These are phyloP conservation scores for Jamesozyma spencerorum DNA, from an alignment of 805 yeast genomes.

Conservation along the genomic window DNA sequence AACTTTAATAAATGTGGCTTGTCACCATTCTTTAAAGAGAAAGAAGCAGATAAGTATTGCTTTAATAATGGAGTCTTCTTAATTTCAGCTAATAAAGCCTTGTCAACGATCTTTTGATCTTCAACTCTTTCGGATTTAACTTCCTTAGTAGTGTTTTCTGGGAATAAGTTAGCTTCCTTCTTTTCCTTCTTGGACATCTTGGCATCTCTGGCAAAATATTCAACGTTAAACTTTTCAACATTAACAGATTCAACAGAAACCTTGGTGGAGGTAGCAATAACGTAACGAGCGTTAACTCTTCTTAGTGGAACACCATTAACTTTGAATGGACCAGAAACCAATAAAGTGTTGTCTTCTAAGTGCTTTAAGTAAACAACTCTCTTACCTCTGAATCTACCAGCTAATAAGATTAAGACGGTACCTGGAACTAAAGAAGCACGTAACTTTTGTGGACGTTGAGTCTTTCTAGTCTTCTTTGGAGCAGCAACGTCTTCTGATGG, in stretches of 20 bases:
- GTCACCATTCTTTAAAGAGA: constrained; percentile 96
- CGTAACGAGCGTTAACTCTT: constrained; percentile 97
- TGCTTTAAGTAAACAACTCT: constrained; percentile 95
- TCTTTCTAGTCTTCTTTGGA: constrained; percentile 80
- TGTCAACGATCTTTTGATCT: constrained; percentile 92
- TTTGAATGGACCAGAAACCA: constrained; percentile 97
- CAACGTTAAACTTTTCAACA: constrained; percentile 81
- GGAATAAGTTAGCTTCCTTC: constrained; percentile 87
- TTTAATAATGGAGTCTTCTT: constrained; percentile 93
- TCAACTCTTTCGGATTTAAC: constrained; percentile 86
- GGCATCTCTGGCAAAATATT: constrained; percentile 86
- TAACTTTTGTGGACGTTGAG: constrained; percentile 84
- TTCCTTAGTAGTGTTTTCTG: constrained; percentile 68
- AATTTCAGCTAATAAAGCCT: constrained; percentile 82
- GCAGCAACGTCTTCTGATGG: constrained; percentile 82
- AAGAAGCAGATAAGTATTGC: constrained; percentile 88
- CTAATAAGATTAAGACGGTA: constrained; percentile 89
- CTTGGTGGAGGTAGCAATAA: constrained; percentile 93
- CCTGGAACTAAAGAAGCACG: constrained; percentile 95
- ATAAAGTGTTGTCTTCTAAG: constrained; percentile 93
- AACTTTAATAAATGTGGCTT: constrained; percentile 95
- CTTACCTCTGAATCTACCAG: constrained; percentile 99
- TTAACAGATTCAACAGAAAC: constrained; percentile 69
- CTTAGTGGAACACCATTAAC: constrained; percentile 98
- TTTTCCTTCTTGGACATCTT: constrained; percentile 69